Conservation (phyloP, 352 stramenopile species). For the Saprolegnia parasitica region DNA sequence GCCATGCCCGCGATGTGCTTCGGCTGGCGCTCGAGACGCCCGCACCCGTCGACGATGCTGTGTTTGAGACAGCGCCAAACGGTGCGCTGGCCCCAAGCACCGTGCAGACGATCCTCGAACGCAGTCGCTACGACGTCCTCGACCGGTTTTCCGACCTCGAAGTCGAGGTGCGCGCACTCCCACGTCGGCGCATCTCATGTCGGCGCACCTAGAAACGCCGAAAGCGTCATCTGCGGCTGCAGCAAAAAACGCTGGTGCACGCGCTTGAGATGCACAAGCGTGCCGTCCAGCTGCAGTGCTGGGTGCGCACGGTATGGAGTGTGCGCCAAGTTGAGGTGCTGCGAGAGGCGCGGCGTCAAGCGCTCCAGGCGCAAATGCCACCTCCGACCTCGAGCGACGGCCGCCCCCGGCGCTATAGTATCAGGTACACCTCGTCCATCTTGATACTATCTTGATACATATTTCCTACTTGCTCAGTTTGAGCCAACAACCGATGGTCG, state of each 20-base stretch:
- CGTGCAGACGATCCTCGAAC: conserved; percentile 13
- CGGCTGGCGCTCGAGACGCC: conserved; percentile 13
- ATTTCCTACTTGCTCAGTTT: not conserved
- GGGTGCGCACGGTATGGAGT: conserved; percentile 17
- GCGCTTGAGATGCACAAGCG: conserved; percentile 8
- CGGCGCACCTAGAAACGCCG: not conserved
- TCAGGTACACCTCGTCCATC: conserved; percentile 8
- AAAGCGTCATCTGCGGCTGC: conserved; percentile 10
- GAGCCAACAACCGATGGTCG: not conserved
- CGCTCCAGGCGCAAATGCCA: not conserved
- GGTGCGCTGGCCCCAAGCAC: not conserved
- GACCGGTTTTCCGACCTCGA: conserved; percentile 22
- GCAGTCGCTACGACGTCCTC: conserved; percentile 19
- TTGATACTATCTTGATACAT: not conserved
- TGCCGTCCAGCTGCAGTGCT: conserved; percentile 16
- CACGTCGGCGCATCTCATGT: not conserved
- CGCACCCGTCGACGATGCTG: not conserved
- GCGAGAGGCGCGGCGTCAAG: not conserved
- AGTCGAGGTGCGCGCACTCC: not conserved
- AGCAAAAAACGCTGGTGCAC: conserved; percentile 1
- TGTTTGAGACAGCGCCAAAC: not conserved
- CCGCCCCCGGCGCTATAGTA: conserved; percentile 13
- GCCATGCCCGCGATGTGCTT: conserved; percentile 20
- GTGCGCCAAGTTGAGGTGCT: not conserved
- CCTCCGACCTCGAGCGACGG: not conserved